Percentiles rank a stretch among this genome's conserved stretches.
Evolutionary conservation across 371 early-diverging fungal genomes (phyloP).

Genomic region (Mortierella polycephala): DNA sequence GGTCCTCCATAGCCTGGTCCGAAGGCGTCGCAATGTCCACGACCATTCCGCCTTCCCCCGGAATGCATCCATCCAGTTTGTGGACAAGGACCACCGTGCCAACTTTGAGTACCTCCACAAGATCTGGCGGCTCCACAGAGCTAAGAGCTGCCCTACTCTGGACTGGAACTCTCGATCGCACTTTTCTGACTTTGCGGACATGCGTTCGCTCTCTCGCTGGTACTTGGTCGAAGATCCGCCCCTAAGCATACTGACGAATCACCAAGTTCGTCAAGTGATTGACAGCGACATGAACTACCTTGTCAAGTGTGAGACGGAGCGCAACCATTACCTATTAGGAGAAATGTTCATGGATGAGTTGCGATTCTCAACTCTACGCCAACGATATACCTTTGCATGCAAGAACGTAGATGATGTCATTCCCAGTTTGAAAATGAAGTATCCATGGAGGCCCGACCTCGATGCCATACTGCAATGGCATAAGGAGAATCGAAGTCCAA

Average conservation of each 20-base stretch:
- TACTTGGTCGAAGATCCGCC: not conserved
- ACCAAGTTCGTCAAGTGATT: not conserved
- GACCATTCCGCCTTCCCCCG: not conserved
- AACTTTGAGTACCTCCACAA: conserved; percentile 9
- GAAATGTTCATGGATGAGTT: conserved; percentile 8
- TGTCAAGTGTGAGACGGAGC: conserved; percentile 4
- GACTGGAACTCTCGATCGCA: conserved; percentile 2
- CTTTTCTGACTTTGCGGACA: conserved; percentile 11
- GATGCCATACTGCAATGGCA: too few relatives aligned
- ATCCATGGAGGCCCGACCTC: too few relatives aligned
- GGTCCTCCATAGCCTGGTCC: conserved; percentile 3
- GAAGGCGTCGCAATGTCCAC: conserved; percentile 1
- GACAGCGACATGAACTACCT: conserved; percentile 14
- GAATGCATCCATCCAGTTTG: not conserved
- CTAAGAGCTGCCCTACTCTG: conserved; percentile 10
- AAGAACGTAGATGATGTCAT: too few relatives aligned
- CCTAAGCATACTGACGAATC: not conserved
- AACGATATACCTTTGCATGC: too few relatives aligned
- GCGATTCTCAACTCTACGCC: too few relatives aligned
- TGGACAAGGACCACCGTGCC: not conserved
- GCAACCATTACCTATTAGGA: not conserved
- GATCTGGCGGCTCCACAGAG: conserved; percentile 5
- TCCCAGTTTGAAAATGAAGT: too few relatives aligned
- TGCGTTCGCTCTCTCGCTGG: conserved; percentile 9
- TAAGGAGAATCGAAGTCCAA: too few relatives aligned